phyloP scores from a whole-genome alignment of 495 filamentous ascomycete genomes.

The Hypoxylon fragiforme region DNA sequence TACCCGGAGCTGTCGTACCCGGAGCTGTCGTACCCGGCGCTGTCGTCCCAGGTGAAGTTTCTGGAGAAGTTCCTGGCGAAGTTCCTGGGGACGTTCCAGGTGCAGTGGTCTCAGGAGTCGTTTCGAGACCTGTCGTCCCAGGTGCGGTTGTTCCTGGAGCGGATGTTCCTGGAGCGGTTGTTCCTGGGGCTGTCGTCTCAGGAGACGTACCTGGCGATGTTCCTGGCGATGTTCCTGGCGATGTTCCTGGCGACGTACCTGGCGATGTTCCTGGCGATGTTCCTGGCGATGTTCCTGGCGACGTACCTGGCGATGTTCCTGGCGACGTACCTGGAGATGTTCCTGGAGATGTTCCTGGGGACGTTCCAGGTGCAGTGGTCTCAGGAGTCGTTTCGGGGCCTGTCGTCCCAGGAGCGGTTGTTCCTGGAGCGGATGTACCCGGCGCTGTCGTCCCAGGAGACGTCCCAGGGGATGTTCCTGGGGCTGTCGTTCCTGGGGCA shows the following conservation, averaged over 20 bases:
- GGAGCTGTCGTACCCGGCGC: neutral
- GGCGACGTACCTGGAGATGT: conserved; percentile 8
- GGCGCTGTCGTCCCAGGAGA: neutral
- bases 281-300: neutral
- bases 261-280: neutral
- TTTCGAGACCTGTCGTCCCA: neutral
- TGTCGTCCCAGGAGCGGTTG: neutral
- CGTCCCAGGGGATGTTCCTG: neutral
- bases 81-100: neutral
- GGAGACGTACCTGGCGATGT: neutral
- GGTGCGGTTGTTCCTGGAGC: neutral
- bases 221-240: conserved; percentile 3
- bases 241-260: neutral
- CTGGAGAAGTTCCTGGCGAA: too few relatives aligned
- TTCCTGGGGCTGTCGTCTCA: neutral
- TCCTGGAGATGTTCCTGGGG: conserved; percentile 7
- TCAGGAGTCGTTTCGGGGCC: too few relatives aligned
- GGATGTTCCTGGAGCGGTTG: neutral
- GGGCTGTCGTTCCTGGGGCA: conserved; percentile 4
- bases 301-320: neutral
- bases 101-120: neutral
- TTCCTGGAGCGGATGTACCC: neutral
- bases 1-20: neutral
- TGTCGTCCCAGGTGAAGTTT: neutral
- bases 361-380: neutral